Evolutionary conservation across 2,329 filamentous ascomycete species (phyloP), one percentile per base, ranked within the genome.

Genomic region (Lomentospora prolificans): DNA sequence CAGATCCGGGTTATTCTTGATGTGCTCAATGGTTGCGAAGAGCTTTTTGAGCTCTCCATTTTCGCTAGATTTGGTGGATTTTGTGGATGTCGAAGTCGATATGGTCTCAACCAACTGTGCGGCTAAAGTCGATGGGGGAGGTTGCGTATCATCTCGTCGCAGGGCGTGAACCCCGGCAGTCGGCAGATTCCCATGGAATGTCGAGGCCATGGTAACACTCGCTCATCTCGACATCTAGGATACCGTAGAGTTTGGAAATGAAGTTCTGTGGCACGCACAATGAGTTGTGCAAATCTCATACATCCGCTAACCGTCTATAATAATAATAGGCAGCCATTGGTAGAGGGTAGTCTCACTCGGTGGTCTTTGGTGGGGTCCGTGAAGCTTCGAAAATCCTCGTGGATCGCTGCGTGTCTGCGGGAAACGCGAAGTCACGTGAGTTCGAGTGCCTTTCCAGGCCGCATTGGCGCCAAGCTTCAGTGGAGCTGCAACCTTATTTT

Each of bases 91-190:
- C 52, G 81, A 80, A 22, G 86, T 80, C 46, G 86, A 82, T 59
- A 90, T 84, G 66, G 89, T 89, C 66, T 89, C 85, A 60, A 94
- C 89, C 57, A 96, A 84, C 69, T 95, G 89, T 10, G 89, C 89
- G 54, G 91, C 90, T 64, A 96, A 78, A 8, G 90, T 95, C 14
- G 91, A 96, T 10, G 90, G 87, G 39, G 84, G 82, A 50, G 75
- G 72, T 8, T 61, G 64, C 19, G 31, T 31, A 36, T 36, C 28
- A 53, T 53, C 51, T 22, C 36, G 53, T 19, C 53, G 25, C 8
- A 28, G 39, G 12, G 36, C 22, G 9, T 55, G 53, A 28, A 27
- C 28, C 36, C 27, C 39, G 28, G 39, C 53, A 8, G 53, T 12
- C 3, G 53, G 41, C 41, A 55, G 53, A 22, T 30, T 44, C 53